Evolutionary conservation across 192 early-diverging fungal genomes (phyloP).

Genomic region (Entomortierella parvispora): DNA sequence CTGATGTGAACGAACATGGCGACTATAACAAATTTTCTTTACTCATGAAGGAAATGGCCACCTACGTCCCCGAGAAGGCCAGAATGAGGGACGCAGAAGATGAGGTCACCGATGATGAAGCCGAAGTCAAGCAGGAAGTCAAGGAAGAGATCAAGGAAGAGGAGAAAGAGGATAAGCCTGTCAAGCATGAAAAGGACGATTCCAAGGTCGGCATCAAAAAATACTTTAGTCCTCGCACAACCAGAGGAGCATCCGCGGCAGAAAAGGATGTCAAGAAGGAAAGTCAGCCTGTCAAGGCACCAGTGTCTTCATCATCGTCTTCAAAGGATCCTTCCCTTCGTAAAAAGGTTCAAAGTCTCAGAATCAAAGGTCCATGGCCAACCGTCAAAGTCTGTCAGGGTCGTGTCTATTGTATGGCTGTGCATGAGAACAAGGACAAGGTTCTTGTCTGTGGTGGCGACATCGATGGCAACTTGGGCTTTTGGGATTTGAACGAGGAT

Average conservation of each 20-base stretch:
- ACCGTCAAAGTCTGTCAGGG: constrained; percentile 63
- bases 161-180: constrained; percentile 6
- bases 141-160: constrained; percentile 13
- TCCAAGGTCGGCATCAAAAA: constrained; percentile 31
- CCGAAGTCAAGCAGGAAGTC: constrained; percentile 6
- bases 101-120: constrained; percentile 9
- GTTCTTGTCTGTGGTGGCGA: constrained; percentile 62
- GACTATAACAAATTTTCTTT: constrained; percentile 17
- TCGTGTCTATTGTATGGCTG: constrained; percentile 57
- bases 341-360: constrained; percentile 33
- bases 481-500: constrained; percentile 68
- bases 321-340: constrained; percentile 32
- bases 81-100: constrained; percentile 35
- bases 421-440: constrained; percentile 65
- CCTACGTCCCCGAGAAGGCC: constrained; percentile 48
- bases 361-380: constrained; percentile 55
- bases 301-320: not conserved
- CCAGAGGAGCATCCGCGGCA: not conserved
- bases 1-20: constrained; percentile 33
- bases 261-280: not conserved
- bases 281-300: not conserved
- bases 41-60: constrained; percentile 23
- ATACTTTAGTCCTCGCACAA: constrained; percentile 17
- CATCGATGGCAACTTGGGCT: constrained; percentile 60
- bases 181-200: constrained; percentile 15